Evolutionary conservation across 192 early-diverging fungal species (phyloP), one percentile per base, ranked within the genome.

Genomic region (Coemansia sp.): DNA sequence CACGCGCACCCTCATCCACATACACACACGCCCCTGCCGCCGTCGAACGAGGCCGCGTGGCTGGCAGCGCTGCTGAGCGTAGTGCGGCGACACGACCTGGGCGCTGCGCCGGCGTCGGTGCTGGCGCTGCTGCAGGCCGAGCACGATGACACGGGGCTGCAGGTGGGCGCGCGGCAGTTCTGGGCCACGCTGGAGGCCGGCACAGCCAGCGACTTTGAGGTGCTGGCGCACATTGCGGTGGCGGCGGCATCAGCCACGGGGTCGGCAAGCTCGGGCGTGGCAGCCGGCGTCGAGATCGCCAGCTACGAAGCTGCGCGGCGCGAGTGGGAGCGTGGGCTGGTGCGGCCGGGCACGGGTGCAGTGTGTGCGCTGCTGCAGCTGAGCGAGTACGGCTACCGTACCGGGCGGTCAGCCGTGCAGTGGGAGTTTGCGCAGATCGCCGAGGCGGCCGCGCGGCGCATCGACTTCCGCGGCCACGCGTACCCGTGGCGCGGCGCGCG

Each of bases 311-410:
- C 74, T 1, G 74, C 79, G 14, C 70, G 61, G n/a, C 65, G 68
- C 52, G 71, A 73, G 52, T 81, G 74, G 74, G 67, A 53, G 17
- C 17, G 37, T 0, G 74, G 65, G 8, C 67, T 51, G 17, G 79
- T 76, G 2, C 60, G 36, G 20, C 38, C 74, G 3, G 65, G 64
- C 1, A 60, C 71, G 0, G 67, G 68, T 43, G 70, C 68, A 0
- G 71, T 76, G 0, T 73, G 62, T 39, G 74, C 67, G 14, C 56
- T 76, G 59, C 71, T 81, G 37, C 64, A 73, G 55, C 61, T 81
- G 5, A 76, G 79, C 71, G 79, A 81, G 57, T 81, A 81, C 61
- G 79, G 68, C 20, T 72, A 70, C 65, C 74, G 72, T 60, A 73
- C 68, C 7, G 79, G 74, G 5, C 70, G 73, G 41, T 37, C 43